Conservation (phyloP, 768 basidiomycete species). For the Mycena albidolilacea region DNA sequence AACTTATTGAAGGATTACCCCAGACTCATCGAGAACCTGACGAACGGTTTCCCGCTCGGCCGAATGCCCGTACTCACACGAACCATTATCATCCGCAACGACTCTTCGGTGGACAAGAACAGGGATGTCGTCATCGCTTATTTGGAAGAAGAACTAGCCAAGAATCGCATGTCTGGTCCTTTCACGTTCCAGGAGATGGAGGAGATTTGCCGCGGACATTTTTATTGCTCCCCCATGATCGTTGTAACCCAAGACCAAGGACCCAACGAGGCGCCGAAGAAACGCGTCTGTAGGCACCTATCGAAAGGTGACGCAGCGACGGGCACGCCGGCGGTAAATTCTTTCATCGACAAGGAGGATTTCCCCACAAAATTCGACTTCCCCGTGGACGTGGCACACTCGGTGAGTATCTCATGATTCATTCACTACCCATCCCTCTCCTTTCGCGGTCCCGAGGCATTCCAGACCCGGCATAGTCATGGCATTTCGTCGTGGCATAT, state of each 20-base stretch:
- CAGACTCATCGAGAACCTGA: constrained; percentile 47
- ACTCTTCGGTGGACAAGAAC: constrained; percentile 29
- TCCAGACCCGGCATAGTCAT: not conserved
- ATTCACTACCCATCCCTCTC: not conserved
- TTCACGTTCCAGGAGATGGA: constrained; percentile 39
- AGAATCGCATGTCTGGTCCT: constrained; percentile 18
- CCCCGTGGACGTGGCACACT: constrained; percentile 27
- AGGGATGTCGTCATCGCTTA: constrained; percentile 24
- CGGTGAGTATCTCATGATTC: constrained; percentile 29
- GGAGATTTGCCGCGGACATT: constrained; percentile 44
- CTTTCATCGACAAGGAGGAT: constrained; percentile 35
- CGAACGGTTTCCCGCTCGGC: constrained; percentile 51
- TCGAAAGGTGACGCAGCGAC: constrained; percentile 34
- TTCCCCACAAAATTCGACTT: constrained; percentile 39
- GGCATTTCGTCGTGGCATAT: not conserved
- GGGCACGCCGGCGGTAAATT: constrained; percentile 34
- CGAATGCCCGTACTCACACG: constrained; percentile 40
- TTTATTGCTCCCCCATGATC: constrained; percentile 45
- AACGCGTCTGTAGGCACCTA: constrained; percentile 42
- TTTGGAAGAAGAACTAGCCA: constrained; percentile 26
- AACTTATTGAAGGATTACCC: constrained; percentile 47
- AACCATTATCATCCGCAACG: constrained; percentile 33
- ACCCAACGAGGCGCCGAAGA: constrained; percentile 25
- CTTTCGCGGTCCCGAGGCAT: not conserved
- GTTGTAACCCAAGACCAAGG: constrained; percentile 36